phyloP scores from a whole-genome alignment of 257 asterid genomes.

The Nicotiana benthamiana region DNA sequence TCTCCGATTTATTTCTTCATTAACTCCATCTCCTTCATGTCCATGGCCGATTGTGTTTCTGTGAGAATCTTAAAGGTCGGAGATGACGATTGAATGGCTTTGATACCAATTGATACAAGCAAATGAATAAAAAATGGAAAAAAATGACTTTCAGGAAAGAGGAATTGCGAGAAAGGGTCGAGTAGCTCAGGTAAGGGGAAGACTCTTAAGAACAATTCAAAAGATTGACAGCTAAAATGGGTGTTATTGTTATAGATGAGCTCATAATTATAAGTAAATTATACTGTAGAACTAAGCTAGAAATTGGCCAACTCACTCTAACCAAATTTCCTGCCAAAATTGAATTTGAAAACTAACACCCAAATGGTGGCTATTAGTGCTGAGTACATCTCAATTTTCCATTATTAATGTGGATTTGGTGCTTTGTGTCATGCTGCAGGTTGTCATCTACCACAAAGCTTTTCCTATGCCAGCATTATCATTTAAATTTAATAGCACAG shows the following conservation, averaged over 20 bases:
- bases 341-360: not conserved
- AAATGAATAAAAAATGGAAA: not conserved
- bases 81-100: not conserved
- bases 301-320: not conserved
- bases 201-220: not conserved
- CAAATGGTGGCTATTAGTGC: not conserved
- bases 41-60: not conserved
- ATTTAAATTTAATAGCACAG: constrained; percentile 56
- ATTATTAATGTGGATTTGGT: not conserved
- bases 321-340: not conserved
- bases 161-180: not conserved
- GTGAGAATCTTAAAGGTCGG: not conserved
- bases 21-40: not conserved
- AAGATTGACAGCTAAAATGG: not conserved
- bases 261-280: not conserved
- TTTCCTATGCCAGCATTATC: constrained; percentile 82
- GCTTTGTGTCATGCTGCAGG: constrained; percentile 31
- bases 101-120: not conserved
- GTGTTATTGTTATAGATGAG: not conserved
- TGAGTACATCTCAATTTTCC: not conserved
- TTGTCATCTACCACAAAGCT: constrained; percentile 80
- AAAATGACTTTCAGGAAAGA: not conserved
- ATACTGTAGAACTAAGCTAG: not conserved
- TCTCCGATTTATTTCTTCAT: not conserved
- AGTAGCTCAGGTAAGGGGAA: not conserved